Percentiles rank a stretch among this genome's conserved stretches.
Evolutionary conservation across 2,329 filamentous ascomycete genomes (phyloP).

Genomic region (Stachybotrys chlorohalonatus): DNA sequence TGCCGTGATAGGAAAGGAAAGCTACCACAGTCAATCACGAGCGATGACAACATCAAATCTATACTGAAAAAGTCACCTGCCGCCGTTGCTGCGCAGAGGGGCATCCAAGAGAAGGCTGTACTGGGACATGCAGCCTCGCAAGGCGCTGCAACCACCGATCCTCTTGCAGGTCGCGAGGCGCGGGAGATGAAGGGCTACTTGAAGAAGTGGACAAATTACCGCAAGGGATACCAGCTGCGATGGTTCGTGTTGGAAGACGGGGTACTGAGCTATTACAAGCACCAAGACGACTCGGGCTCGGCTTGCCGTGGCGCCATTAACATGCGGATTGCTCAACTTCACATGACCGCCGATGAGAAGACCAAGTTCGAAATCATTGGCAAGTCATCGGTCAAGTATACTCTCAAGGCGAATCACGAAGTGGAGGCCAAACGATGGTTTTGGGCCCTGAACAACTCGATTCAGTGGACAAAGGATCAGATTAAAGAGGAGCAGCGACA

Average conservation of each 20-base stretch:
- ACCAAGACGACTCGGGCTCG: conserved; percentile 93
- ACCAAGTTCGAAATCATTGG: conserved; percentile 96
- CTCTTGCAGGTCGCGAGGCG: conserved; percentile 70
- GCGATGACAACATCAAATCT: conserved; percentile 78
- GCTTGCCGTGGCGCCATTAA: conserved; percentile 97
- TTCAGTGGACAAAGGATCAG: conserved; percentile 97
- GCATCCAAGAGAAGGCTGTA: conserved; percentile 95
- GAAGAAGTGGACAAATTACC: conserved; percentile 99
- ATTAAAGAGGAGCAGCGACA: conserved; percentile 81
- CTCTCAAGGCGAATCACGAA: conserved; percentile 93
- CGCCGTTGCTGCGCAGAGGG: conserved; percentile 85
- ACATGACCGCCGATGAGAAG: conserved; percentile 97
- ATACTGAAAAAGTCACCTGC: conserved; percentile 93
- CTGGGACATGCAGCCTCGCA: conserved; percentile 63
- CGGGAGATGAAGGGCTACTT: conserved; percentile 97
- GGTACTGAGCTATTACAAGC: conserved; percentile 97
- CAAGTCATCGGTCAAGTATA: conserved; percentile 98
- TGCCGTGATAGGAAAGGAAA: conserved; percentile 91
- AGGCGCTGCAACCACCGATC: conserved; percentile 42
- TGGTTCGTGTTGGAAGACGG: conserved; percentile 99
- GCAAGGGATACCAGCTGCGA: conserved; percentile 87
- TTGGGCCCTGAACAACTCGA: conserved; percentile 97
- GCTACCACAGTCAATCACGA: conserved; percentile 90
- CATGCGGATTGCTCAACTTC: conserved; percentile 89
- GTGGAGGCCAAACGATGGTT: conserved; percentile 99